Conservation (phyloP, 1,284 basidiomycete species). For the Ustilago lituana region DNA sequence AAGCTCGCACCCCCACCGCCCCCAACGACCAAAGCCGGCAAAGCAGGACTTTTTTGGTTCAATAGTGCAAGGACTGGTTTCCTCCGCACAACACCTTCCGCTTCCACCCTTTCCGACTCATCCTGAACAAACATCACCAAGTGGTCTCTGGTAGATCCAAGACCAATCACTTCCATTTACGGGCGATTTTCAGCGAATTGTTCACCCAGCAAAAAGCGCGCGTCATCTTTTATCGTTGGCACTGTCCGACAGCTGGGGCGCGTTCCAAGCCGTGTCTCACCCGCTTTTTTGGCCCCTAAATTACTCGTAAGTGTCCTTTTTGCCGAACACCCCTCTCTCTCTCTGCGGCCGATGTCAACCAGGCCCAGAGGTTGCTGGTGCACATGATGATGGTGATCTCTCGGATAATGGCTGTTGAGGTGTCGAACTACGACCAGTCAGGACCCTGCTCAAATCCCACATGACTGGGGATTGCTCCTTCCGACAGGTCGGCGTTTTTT, state of each 20-base stretch:
- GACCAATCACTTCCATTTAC: background rate
- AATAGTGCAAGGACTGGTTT: slow-evolving; percentile 19
- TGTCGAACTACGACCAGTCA: no score
- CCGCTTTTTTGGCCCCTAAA: background rate
- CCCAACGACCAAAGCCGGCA: slow-evolving; percentile 2
- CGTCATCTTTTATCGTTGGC: no score
- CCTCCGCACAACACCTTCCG: background rate
- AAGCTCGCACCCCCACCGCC: background rate
- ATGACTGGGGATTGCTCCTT: no score
- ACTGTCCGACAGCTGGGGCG: slow-evolving; percentile 31
- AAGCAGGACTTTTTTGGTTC: slow-evolving; percentile 1
- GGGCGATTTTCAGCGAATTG: no score
- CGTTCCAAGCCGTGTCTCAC: slow-evolving; percentile 33
- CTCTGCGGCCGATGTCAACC: no score
- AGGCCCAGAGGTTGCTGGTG: no score
- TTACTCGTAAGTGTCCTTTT: slow-evolving; percentile 17
- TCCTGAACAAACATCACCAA: background rate
- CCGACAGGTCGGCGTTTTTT: no score
- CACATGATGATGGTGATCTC: no score
- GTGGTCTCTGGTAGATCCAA: slow-evolving; percentile 23
- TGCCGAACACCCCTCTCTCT: background rate
- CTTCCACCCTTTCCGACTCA: background rate
- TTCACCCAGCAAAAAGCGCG: no score
- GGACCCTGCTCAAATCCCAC: no score
- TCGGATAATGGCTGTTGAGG: no score